phyloP scores from a whole-genome alignment of 78 protist species.

The Dictyostelium citrinum region DNA sequence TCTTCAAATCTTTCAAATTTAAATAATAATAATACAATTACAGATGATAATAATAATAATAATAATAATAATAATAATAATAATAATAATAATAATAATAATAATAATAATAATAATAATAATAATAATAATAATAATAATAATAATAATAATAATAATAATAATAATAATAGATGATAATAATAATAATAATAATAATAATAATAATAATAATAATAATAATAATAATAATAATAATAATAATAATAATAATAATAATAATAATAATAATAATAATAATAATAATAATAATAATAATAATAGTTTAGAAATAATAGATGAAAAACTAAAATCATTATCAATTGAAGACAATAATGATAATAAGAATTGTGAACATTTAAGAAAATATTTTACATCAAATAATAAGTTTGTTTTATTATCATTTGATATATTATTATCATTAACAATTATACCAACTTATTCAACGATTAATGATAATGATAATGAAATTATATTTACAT shows the following conservation, averaged over 20 bases:
- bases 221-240: neutral
- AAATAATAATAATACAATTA: neutral
- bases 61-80: neutral
- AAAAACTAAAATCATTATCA: conserved; percentile 7
- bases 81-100: neutral
- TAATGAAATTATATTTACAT: neutral
- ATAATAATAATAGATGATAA: neutral
- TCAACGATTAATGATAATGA: neutral
- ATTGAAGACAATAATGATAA: neutral
- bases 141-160: neutral
- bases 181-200: too few relatives aligned
- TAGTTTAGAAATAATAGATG: neutral
- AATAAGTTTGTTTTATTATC: neutral
- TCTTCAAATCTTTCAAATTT: neutral
- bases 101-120: neutral
- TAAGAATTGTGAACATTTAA: neutral
- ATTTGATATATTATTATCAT: conserved; percentile 7
- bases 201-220: neutral
- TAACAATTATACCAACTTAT: neutral
- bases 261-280: neutral
- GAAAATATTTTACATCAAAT: neutral
- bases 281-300: neutral
- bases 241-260: neutral
- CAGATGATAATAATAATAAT: neutral
- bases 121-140: neutral